Evolutionary conservation across 2,329 filamentous ascomycete species (phyloP).

Genomic region (Ramularia collo-cygni): DNA sequence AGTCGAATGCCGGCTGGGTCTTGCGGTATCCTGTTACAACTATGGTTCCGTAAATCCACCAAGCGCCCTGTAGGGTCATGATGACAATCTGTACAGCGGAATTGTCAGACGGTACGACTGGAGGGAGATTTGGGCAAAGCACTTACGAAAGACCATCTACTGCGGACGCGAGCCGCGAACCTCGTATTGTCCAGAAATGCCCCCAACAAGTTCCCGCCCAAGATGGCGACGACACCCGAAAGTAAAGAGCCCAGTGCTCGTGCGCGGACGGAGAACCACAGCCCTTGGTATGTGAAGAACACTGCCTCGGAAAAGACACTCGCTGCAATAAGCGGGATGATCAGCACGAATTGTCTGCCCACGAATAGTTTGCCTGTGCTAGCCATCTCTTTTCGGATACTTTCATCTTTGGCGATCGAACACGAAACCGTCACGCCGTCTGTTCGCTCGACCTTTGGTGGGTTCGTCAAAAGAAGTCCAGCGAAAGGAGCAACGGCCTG

Average conservation of each 20-base stretch:
- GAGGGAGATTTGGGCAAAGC: too few relatives aligned
- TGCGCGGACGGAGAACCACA: constrained; percentile 65
- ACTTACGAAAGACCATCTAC: constrained; percentile 47
- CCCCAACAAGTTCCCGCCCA: constrained; percentile 59
- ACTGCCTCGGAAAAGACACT: constrained; percentile 66
- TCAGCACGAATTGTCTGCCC: constrained; percentile 54
- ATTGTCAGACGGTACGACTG: too few relatives aligned
- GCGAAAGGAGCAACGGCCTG: constrained; percentile 61
- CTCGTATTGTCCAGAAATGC: constrained; percentile 55
- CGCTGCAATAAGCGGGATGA: constrained; percentile 62
- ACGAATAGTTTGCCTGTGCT: constrained; percentile 54
- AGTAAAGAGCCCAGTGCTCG: constrained; percentile 65
- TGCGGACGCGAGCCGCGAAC: constrained; percentile 48
- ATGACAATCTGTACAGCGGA: constrained; percentile 32
- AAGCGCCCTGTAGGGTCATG: constrained; percentile 55
- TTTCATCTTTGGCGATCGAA: constrained; percentile 44
- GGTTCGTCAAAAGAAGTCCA: constrained; percentile 55
- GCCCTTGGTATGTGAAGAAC: constrained; percentile 55
- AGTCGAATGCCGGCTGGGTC: constrained; percentile 58
- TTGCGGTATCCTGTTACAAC: constrained; percentile 54
- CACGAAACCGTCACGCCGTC: constrained; percentile 59
- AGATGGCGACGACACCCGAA: constrained; percentile 60
- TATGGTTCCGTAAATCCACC: constrained; percentile 67
- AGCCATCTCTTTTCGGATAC: constrained; percentile 54
- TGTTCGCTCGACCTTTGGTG: constrained; percentile 55